Evolutionary conservation across 176 grass and related monocot genomes (phyloP).

Genomic region (Oryza officinalis): DNA sequence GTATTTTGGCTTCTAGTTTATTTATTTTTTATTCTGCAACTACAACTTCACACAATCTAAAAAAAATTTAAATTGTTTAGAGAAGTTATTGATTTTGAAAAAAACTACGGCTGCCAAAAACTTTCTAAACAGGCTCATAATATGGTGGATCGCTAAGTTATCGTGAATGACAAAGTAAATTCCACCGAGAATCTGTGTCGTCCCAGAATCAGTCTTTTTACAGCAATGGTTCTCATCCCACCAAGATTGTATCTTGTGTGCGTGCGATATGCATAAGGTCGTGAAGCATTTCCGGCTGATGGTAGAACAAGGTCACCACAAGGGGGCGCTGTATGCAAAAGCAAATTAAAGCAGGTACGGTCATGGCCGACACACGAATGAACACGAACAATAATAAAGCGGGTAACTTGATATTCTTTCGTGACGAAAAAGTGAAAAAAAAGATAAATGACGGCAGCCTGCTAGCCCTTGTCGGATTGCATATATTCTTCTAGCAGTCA

Average conservation of each 20-base stretch:
- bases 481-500: constrained; percentile 8
- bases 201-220: neutral
- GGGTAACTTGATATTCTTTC: neutral
- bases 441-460: neutral
- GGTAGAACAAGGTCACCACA: neutral
- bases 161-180: no score
- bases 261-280: neutral
- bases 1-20: no score
- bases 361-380: constrained; percentile 2
- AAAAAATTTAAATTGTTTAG: no score
- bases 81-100: no score
- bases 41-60: no score
- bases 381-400: neutral
- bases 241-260: neutral
- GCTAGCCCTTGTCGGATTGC: neutral
- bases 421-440: neutral
- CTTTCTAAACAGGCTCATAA: no score
- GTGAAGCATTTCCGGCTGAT: neutral
- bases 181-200: neutral
- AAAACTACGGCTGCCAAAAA: no score
- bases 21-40: no score
- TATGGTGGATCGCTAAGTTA: no score
- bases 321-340: neutral
- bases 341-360: neutral
- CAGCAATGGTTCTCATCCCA: neutral